Evolutionary conservation across 2,329 filamentous ascomycete species (phyloP).

Genomic region (Colletotrichum higginsianum): DNA sequence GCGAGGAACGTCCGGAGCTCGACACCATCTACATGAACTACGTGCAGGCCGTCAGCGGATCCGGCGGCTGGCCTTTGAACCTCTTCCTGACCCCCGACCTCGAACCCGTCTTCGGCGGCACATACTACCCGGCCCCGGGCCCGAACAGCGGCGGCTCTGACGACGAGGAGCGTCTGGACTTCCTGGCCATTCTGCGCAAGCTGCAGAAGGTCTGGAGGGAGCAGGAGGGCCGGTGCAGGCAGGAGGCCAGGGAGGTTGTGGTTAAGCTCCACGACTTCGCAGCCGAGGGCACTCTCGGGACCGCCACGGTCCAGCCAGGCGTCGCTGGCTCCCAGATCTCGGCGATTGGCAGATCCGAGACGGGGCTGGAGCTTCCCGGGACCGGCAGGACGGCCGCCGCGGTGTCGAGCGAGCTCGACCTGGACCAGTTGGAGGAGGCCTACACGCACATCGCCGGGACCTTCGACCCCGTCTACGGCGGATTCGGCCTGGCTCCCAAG

Average conservation of each 20-base stretch:
- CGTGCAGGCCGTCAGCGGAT: constrained; percentile 91
- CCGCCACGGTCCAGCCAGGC: constrained; percentile 48
- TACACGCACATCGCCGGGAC: constrained; percentile 84
- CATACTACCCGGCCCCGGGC: constrained; percentile 91
- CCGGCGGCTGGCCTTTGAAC: constrained; percentile 94
- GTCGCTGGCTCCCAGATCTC: constrained; percentile 38
- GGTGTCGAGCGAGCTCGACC: constrained; percentile 80
- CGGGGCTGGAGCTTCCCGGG: constrained; percentile 46
- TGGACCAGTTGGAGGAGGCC: constrained; percentile 93
- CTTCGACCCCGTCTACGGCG: constrained; percentile 85
- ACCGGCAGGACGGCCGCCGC: constrained; percentile 31
- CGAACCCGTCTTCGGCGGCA: constrained; percentile 95
- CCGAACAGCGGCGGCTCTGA: constrained; percentile 63
- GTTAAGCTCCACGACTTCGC: constrained; percentile 88
- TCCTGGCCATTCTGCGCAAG: constrained; percentile 87
- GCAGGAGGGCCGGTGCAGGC: constrained; percentile 85
- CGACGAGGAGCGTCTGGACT: constrained; percentile 78
- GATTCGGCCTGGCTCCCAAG: constrained; percentile 87
- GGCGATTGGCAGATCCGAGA: constrained; percentile 38
- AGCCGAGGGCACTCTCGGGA: constrained; percentile 83
- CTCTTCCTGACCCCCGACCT: constrained; percentile 96
- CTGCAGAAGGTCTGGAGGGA: constrained; percentile 83
- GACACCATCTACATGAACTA: constrained; percentile 99
- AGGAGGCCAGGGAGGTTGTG: constrained; percentile 87
- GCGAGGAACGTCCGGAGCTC: constrained; percentile 93